Conservation (phyloP, 2,329 filamentous ascomycete genomes). For the Mycosphaerella arachidis region DNA sequence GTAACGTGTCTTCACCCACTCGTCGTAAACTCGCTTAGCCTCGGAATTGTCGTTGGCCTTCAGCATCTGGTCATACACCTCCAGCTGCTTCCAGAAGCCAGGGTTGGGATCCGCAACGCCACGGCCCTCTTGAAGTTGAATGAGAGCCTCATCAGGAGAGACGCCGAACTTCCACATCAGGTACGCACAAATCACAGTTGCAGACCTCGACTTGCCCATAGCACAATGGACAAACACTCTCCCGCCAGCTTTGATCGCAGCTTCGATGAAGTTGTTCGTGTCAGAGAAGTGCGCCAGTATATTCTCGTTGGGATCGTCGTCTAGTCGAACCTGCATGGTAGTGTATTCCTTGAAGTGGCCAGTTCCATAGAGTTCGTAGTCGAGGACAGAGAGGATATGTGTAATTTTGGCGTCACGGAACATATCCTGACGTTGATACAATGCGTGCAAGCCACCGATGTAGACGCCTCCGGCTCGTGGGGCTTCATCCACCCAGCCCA, state of each 20-base stretch:
- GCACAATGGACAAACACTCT: slow-evolving; percentile 71
- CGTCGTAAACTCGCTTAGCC: slow-evolving; percentile 30
- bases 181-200: slow-evolving; percentile 77
- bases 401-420: slow-evolving; percentile 72
- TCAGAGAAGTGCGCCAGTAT: slow-evolving; percentile 72
- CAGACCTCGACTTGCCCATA: slow-evolving; percentile 91
- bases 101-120: slow-evolving; percentile 82
- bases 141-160: slow-evolving; percentile 60
- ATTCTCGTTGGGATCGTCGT: slow-evolving; percentile 86
- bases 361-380: slow-evolving; percentile 57
- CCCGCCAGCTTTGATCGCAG: slow-evolving; percentile 58
- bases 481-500: slow-evolving; percentile 41
- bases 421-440: slow-evolving; percentile 49
- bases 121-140: slow-evolving; percentile 63
- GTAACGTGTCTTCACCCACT: slow-evolving; percentile 34
- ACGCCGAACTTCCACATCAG: slow-evolving; percentile 58
- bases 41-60: slow-evolving; percentile 18
- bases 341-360: slow-evolving; percentile 49
- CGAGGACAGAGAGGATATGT: slow-evolving; percentile 77
- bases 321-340: slow-evolving; percentile 74
- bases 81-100: slow-evolving; percentile 83
- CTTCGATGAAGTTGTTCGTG: slow-evolving; percentile 69
- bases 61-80: slow-evolving; percentile 77
- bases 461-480: slow-evolving; percentile 35
- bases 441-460: slow-evolving; percentile 39